Evolutionary conservation across 73 alveolate genomes (phyloP), one percentile per base, ranked within the genome.

Genomic region (Uronychia setigera): DNA sequence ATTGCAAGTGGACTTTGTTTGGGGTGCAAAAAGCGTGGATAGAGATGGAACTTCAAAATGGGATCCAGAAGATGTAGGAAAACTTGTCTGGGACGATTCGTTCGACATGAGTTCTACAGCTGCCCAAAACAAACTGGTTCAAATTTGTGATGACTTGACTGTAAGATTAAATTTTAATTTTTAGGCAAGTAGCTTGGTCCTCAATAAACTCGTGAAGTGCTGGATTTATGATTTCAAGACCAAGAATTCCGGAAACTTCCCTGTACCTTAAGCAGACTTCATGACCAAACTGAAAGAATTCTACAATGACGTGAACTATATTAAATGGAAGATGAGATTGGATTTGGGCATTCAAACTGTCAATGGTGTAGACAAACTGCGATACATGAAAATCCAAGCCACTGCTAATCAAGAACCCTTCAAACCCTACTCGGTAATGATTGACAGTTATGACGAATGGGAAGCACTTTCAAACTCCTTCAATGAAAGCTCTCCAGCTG

Each of bases 201-300:
- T 60, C 13, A 46, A 59, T 26, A n/a, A 29, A n/a, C 28, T 1
- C 1, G 88, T 81, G 5, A 13, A 29, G 26, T 81, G 88, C 58
- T 81, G 81, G 81, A 59, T 81, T 1, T 76, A 81, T 5, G 88
- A 59, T n/a, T 81, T 59, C 27, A 60, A 32, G 29, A 26, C 75
- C 46, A 31, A 59, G 29, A 31, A 60, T 1, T 5, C 77, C 13
- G 76, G 74, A 19, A n/a, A 13, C 0, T 81, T 81, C 81, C 88
- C 88, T 9, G 87, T 80, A 29, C 77, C 82, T 60, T 30, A 59
- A 60, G 75, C 81, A 26, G 78, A 60, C 35, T 59, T 59, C 58
- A 26, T n/a, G 28, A 60, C 77, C 27, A 26, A 81, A 31, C 34
- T 60, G 35, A 29, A 30, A 11, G 74, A 27, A 1, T 81, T 60